phyloP scores from a whole-genome alignment of 2,329 filamentous ascomycete genomes.

The Sporothrix pallida region DNA sequence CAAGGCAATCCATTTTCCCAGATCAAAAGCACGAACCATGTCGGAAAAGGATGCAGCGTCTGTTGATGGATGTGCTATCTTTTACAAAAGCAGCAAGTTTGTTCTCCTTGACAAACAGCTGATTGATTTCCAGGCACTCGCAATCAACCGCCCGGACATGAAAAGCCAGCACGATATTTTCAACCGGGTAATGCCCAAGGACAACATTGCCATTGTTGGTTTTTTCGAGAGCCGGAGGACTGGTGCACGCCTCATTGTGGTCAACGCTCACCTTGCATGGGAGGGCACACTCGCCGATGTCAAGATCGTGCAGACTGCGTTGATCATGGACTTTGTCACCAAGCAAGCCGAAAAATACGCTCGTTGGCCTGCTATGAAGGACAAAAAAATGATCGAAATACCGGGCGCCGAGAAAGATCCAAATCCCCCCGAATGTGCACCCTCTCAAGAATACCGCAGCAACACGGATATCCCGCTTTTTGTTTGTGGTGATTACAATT shows the following conservation, averaged over 20 bases:
- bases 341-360: slow-evolving; percentile 86
- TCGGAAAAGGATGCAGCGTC: slow-evolving; percentile 81
- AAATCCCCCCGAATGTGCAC: slow-evolving; percentile 68
- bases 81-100: slow-evolving; percentile 87
- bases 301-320: slow-evolving; percentile 94
- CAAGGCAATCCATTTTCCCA: slow-evolving; percentile 92
- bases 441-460: slow-evolving; percentile 84
- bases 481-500: slow-evolving; percentile 97
- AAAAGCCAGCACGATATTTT: slow-evolving; percentile 97
- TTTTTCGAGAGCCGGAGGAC: slow-evolving; percentile 93
- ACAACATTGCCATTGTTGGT: slow-evolving; percentile 90
- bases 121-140: slow-evolving; percentile 88
- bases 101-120: slow-evolving; percentile 92
- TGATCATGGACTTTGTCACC: slow-evolving; percentile 89
- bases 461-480: slow-evolving; percentile 88
- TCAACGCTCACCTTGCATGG: slow-evolving; percentile 95
- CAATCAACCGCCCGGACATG: slow-evolving; percentile 94
- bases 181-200: slow-evolving; percentile 97
- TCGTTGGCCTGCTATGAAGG: slow-evolving; percentile 77
- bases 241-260: slow-evolving; percentile 88
- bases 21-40: slow-evolving; percentile 90
- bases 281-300: slow-evolving; percentile 89
- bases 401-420: slow-evolving; percentile 50
- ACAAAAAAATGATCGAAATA: slow-evolving; percentile 69
- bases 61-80: slow-evolving; percentile 97